These are phyloP conservation scores for Mucor indicus DNA, from an alignment of 371 early-diverging fungal genomes.

Conservation along the genomic window DNA sequence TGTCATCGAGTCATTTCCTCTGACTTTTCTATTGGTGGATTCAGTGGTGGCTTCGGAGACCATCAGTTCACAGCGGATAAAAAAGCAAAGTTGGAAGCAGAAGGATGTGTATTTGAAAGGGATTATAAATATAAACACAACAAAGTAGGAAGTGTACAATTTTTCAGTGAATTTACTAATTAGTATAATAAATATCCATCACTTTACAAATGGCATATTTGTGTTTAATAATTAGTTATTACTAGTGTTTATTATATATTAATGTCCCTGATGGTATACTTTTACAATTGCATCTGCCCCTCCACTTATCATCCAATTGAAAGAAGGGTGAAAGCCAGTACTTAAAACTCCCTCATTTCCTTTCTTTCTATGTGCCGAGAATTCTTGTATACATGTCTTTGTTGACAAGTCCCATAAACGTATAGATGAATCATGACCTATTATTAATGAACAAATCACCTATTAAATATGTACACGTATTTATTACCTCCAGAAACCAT, in stretches of 20 bases:
- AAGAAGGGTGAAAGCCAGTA: slow-evolving; percentile 62
- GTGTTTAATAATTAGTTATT: not conserved
- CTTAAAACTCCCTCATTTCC: slow-evolving; percentile 77
- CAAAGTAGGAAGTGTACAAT: slow-evolving; percentile 25
- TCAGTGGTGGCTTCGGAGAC: slow-evolving; percentile 64
- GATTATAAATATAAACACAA: slow-evolving; percentile 49
- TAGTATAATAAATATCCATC: too few relatives aligned
- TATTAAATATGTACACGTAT: too few relatives aligned
- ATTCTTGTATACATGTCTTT: slow-evolving; percentile 74
- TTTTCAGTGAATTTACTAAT: slow-evolving; percentile 3
- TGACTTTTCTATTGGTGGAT: slow-evolving; percentile 71
- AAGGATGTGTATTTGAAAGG: slow-evolving; percentile 67
- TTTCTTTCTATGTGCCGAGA: slow-evolving; percentile 73
- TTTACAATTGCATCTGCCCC: slow-evolving; percentile 79
- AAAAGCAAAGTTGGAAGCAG: slow-evolving; percentile 63
- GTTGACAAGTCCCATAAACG: slow-evolving; percentile 77
- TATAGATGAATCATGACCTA: slow-evolving; percentile 80
- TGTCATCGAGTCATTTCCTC: slow-evolving; percentile 79
- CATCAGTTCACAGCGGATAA: slow-evolving; percentile 63
- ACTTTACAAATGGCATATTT: too few relatives aligned
- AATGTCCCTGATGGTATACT: slow-evolving; percentile 49
- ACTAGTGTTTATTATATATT: not conserved
- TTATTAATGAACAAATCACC: too few relatives aligned
- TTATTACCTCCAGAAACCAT: slow-evolving; percentile 73
- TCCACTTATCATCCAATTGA: slow-evolving; percentile 69